These are phyloP conservation scores for Phytophthora macrochlamydospora DNA, from an alignment of 352 stramenopile genomes.

Conservation along the genomic window DNA sequence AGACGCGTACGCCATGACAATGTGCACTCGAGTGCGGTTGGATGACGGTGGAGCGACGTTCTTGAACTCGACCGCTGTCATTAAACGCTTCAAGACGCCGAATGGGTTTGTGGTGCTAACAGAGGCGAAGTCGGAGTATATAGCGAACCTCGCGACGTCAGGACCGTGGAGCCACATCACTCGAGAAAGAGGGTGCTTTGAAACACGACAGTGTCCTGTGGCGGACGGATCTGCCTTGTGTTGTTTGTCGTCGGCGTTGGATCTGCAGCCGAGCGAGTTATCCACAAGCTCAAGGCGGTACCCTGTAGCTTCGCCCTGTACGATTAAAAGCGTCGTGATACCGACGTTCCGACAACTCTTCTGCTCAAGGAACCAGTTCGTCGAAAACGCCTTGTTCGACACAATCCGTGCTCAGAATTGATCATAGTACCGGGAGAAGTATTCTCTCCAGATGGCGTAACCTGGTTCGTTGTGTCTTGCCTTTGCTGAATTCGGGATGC, in stretches of 20 bases:
- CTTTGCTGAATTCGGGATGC: neutral
- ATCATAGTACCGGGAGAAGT: neutral
- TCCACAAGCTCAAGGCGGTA: neutral
- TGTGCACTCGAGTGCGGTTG: neutral
- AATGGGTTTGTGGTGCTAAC: slow-evolving; percentile 1
- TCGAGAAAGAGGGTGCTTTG: slow-evolving; percentile 8
- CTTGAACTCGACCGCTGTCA: slow-evolving; percentile 6
- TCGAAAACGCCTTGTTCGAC: slow-evolving; percentile 18
- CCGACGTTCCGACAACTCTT: slow-evolving; percentile 14
- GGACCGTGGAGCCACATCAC: slow-evolving; percentile 5
- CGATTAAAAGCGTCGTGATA: slow-evolving; percentile 7
- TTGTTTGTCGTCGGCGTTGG: slow-evolving; percentile 5
- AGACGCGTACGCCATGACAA: slow-evolving; percentile 7
- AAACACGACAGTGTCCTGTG: slow-evolving; percentile 1
- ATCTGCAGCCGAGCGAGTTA: slow-evolving; percentile 1
- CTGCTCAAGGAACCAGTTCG: slow-evolving; percentile 4
- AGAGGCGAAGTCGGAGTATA: slow-evolving; percentile 8
- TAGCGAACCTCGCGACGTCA: neutral
- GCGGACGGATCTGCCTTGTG: slow-evolving; percentile 7
- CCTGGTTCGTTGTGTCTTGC: neutral
- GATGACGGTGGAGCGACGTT: neutral
- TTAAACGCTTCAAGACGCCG: slow-evolving; percentile 8
- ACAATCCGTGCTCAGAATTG: neutral
- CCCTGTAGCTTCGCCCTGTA: neutral
- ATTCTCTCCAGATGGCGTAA: neutral